Evolutionary conservation across 352 stramenopile genomes (phyloP), one percentile per base, ranked within the genome.

Genomic region (Phytophthora foliorum): DNA sequence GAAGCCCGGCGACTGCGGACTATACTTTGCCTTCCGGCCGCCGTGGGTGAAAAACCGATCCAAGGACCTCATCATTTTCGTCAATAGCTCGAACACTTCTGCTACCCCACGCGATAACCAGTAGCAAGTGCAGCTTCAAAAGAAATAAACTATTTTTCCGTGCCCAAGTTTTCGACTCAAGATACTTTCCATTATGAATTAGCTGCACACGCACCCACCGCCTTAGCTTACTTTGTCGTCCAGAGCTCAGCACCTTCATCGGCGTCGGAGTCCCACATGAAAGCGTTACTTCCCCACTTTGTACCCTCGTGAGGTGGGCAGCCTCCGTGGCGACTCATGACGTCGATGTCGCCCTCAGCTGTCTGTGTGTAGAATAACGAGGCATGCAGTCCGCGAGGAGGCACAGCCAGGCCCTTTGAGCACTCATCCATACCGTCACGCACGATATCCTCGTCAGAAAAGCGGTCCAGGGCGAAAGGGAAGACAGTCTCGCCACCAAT

Each of bases 401-500:
- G 87, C 25, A 95, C 88, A 1, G 88, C 88, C 13, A 94, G 66
- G 3, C 88, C 87, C 19, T 75, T 76, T 1, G 84, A 93, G 71
- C 88, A 95, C 66, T 95, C 86, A 57, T 80, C 73, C 86, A 94
- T 95, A 45, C 87, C 87, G 11, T 62, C 65, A 49, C 87, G 85
- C 59, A 90, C 71, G 57, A 95, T 95, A 5, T 74, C 59, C 45
- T 91, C 80, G 53, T 91, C 81, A 16, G 62, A 87, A 64, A 84
- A 91, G 34, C 83, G 81, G 31, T 94, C 88, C 14, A 90, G 61
- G 49, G 86, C 90, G 65, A 84, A 88, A 8, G 85, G 97, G 77
- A 99, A 99, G 11, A 99, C 92, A 0, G 97, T 99, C 74, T 99
- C 92, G 24, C 97, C 97, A 10, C 97, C 97, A 9, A 93, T 51